Evolutionary conservation across 768 basidiomycete species (phyloP).

Genomic region (Lyophyllum semitale): DNA sequence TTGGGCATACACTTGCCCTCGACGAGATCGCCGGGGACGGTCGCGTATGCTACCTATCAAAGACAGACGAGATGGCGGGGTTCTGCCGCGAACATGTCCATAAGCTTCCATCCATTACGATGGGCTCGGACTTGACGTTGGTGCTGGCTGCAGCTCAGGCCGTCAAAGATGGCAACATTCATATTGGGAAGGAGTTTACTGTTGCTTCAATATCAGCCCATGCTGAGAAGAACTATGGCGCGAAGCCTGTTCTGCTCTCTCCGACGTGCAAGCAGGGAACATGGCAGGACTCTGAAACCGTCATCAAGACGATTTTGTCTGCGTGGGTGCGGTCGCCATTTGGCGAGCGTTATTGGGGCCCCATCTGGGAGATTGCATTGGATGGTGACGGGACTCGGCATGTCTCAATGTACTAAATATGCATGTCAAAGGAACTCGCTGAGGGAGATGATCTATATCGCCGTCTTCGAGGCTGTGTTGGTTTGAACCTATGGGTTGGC

Average conservation of each 20-base stretch:
- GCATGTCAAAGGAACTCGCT: conserved; percentile 18
- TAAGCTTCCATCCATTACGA: conserved; percentile 11
- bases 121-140: conserved; percentile 19
- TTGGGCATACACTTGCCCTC: conserved; percentile 20
- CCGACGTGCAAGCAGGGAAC: conserved; percentile 23
- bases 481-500: conserved; percentile 19
- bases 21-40: conserved; percentile 28
- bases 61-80: conserved; percentile 24
- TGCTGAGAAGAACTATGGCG: conserved; percentile 19
- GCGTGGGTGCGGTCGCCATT: conserved; percentile 23
- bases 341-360: conserved; percentile 20
- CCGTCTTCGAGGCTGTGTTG: conserved; percentile 10
- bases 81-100: conserved; percentile 26
- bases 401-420: conserved; percentile 21
- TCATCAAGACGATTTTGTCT: conserved; percentile 17
- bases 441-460: conserved; percentile 13
- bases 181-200: conserved; percentile 29
- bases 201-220: conserved; percentile 25
- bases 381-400: conserved; percentile 23
- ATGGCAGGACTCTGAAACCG: conserved; percentile 7
- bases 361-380: conserved; percentile 16
- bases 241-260: conserved; percentile 19
- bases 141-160: conserved; percentile 17
- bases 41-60: conserved; percentile 21
- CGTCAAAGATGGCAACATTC: conserved; percentile 19